Evolutionary conservation across 768 basidiomycete species (phyloP), one percentile per base, ranked within the genome.

Genomic region (Leccinum olivaceopallidum): DNA sequence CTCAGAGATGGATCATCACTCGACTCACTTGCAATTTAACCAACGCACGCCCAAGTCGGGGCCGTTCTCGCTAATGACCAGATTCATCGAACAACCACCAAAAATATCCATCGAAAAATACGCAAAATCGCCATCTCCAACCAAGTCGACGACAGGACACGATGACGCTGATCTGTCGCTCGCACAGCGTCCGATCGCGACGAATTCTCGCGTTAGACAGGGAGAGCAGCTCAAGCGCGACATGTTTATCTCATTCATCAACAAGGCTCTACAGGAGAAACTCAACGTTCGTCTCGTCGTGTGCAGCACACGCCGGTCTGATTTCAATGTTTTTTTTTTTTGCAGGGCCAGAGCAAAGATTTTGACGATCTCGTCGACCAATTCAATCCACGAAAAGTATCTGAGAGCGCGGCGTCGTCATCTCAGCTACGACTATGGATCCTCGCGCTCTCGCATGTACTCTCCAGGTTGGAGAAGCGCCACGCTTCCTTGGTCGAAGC

Each of bases 331-430:
- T 28, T 28, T 14, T 56, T 14, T 56, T 61, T 10, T 6, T 54
- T 61, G 32, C 70, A 96, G 91, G 90, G 93, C 48, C 79, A 82
- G 59, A 80, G 80, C 59, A 86, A 88, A 53, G 81, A 88, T 18
- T 98, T 94, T 72, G 88, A 97, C 63, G 91, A 95, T 63, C 87
- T 99, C 34, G 87, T 98, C 6, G 81, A 87, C 57, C 93, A 95
- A 65, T 98, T 99, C 73, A 85, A 85, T 65, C 79, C 80, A 3
- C 78, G 80, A 63, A 77, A 81, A 20, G 66, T 80, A 0, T 34
- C 60, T 24, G 60, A 67, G 44, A 68, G 75, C 56, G 61, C 68
- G 6, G 67, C 74, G 34, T 72, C 81, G 37, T 67, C 79, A 55
- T 67, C 80, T 56, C 85, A 92, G 64, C 75, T 95, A 51, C 85